Percentiles rank a stretch among this genome's conserved stretches.
Conservation (phyloP, 2,329 filamentous ascomycete species). For the Scedosporium apiospermum region DNA sequence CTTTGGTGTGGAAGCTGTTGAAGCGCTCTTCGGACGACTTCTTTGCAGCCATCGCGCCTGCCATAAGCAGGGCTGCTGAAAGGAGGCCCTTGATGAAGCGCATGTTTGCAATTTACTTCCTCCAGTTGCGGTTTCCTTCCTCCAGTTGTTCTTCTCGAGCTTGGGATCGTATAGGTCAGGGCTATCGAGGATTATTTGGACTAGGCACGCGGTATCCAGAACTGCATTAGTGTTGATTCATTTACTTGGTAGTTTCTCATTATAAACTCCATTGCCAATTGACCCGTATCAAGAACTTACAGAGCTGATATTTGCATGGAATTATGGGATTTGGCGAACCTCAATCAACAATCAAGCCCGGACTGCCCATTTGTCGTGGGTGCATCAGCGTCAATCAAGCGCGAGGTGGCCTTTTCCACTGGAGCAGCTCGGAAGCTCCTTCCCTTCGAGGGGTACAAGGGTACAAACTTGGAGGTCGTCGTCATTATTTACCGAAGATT, state of each 20-base stretch:
- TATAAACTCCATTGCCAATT: background rate
- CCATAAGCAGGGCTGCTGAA: constrained; percentile 51
- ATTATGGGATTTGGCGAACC: background rate
- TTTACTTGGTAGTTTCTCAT: no score
- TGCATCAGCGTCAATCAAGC: background rate
- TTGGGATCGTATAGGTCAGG: background rate
- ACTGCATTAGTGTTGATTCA: background rate
- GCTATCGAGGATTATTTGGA: background rate
- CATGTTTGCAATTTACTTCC: constrained; percentile 42
- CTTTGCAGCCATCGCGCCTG: constrained; percentile 53
- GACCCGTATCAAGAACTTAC: background rate
- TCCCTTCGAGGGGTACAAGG: background rate
- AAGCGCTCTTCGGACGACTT: constrained; percentile 58
- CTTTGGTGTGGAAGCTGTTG: constrained; percentile 58
- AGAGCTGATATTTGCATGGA: background rate
- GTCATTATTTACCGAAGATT: background rate
- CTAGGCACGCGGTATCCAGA: background rate
- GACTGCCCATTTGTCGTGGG: background rate
- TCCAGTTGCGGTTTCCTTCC: background rate
- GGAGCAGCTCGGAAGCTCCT: background rate
- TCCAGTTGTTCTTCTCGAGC: background rate
- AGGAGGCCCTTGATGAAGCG: constrained; percentile 56
- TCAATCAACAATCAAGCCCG: background rate
- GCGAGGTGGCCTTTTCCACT: background rate
- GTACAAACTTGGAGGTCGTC: background rate